phyloP scores from a whole-genome alignment of 1,139 yeast genomes.

The Yamadazyma taylorii region DNA sequence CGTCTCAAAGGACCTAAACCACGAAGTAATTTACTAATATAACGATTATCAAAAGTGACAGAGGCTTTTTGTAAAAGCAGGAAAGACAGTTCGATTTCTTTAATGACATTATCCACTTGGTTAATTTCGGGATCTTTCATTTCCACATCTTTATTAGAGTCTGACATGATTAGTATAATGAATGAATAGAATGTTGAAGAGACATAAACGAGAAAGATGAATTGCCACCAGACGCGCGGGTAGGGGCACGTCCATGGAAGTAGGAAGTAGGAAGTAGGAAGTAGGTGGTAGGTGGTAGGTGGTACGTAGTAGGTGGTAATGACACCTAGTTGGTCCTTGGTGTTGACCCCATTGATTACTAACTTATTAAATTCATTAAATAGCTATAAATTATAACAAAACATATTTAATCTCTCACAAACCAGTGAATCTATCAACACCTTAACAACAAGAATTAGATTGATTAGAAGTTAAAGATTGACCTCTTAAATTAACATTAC shows the following conservation, averaged over 20 bases:
- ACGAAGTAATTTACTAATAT: constrained; percentile 80
- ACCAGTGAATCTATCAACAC: not conserved
- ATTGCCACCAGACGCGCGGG: not conserved
- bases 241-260: not conserved
- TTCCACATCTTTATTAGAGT: constrained; percentile 8
- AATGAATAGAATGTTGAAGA: constrained; percentile 29
- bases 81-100: constrained; percentile 54
- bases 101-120: constrained; percentile 12
- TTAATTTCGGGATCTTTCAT: constrained; percentile 10
- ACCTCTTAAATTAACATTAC: constrained; percentile 85
- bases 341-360: constrained; percentile 20
- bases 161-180: constrained; percentile 13
- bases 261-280: not conserved
- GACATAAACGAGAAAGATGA: constrained; percentile 1
- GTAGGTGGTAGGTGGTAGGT: too few species aligned
- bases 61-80: constrained; percentile 69
- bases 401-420: not conserved
- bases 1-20: constrained; percentile 78
- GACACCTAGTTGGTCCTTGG: too few species aligned
- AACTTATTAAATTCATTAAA: not conserved
- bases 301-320: too few species aligned
- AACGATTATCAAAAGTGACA: constrained; percentile 78
- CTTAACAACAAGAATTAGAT: constrained; percentile 76
- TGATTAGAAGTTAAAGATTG: constrained; percentile 74
- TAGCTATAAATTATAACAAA: not conserved